Conservation (phyloP, 805 yeast genomes). For the Naumovozyma dairenensis region DNA sequence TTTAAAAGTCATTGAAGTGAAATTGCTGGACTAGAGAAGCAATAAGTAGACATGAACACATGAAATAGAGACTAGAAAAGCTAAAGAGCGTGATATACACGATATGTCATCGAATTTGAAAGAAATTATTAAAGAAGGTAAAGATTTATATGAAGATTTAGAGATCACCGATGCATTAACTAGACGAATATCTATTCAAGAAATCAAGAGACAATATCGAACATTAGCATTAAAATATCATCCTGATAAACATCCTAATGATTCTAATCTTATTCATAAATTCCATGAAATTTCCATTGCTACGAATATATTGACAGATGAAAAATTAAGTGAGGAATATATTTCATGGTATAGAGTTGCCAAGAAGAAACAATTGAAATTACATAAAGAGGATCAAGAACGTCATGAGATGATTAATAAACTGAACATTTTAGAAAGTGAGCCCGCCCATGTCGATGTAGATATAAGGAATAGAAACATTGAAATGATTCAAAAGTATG, state of each 20-base stretch:
- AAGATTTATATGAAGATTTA: conserved; percentile 34
- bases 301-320: conserved; percentile 16
- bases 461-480: not conserved
- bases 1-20: no score
- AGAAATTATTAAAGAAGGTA: conserved; percentile 1
- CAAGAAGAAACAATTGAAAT: not conserved
- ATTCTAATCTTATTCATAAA: conserved; percentile 10
- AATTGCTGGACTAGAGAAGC: no score
- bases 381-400: conserved; percentile 1
- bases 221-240: conserved; percentile 19
- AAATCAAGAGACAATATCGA: conserved; percentile 14
- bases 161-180: conserved; percentile 29
- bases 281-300: conserved; percentile 25
- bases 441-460: not conserved
- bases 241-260: conserved; percentile 20
- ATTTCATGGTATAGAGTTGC: conserved; percentile 14
- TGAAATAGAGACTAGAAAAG: no score
- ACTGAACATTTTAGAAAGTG: conserved; percentile 3
- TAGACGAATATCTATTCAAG: conserved; percentile 31
- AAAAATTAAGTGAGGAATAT: conserved; percentile 10
- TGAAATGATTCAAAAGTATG: conserved; percentile 16
- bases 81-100: no score
- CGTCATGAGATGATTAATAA: conserved; percentile 5
- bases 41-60: no score
- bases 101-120: not conserved